Evolutionary conservation across 2,329 filamentous ascomycete species (phyloP), one percentile per base, ranked within the genome.

Genomic region (Teratosphaeria viscida): DNA sequence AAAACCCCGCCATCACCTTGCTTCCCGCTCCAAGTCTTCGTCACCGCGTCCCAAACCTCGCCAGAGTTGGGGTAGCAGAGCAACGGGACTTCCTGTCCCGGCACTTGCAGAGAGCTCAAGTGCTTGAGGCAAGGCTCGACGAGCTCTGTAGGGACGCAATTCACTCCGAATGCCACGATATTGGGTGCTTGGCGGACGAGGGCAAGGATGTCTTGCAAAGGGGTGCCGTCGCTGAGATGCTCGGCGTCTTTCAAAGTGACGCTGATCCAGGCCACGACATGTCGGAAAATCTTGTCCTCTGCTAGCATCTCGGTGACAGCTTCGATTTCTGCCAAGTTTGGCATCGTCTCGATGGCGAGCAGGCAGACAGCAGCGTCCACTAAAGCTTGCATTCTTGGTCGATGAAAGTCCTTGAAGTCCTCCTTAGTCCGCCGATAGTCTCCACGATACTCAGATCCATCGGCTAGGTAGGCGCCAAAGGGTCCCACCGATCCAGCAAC

Each of bases 401-500:
- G 73, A 64, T 80, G 78, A 62, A 79, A 79, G 3, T 63, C 65
- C 57, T 74, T 72, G 65, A 77, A 67, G 6, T 71, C 70, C 0
- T 68, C 60, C 8, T 57, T 54, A 2, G 63, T 61, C 27, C 58
- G 60, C 10, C 62, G 60, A 62, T 80, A 79, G 58, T 74, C 73
- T 26, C 78, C 78, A 1, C 70, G 67, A 59, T 80, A 79, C 62
- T 80, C 78, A 12, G 71, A 73, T 5, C 78, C 78, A 59, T 80
- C 70, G 1, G 77, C 71, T 2, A 80, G 69, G 58, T 73, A 79
- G 6, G 78, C 77, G 12, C 77, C 78, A 59, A 79, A 79, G 1
- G 78, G 78, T 0, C 78, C 78, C 5, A 79, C 74, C 57, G 73
- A 76, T 4, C 77, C 78, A 4, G 77, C 78, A 8, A 79, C 65